phyloP scores from a whole-genome alignment of 164 flowering plant species.

The Sedum album region DNA sequence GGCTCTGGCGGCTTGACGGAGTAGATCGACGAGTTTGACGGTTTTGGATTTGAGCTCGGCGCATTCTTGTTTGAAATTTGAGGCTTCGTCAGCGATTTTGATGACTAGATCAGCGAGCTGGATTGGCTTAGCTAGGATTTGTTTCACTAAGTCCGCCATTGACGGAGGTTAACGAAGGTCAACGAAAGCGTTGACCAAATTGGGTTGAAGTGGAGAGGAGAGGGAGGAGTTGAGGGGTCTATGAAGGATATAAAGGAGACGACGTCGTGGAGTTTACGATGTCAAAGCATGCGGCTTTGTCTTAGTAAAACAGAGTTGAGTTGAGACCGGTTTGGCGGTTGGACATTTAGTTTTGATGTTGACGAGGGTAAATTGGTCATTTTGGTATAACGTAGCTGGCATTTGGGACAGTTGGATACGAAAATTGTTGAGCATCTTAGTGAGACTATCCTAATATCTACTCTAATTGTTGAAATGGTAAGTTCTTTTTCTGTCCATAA shows the following conservation, averaged over 20 bases:
- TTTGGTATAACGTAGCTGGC: no score
- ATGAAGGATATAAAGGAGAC: not conserved
- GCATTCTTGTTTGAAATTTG: not conserved
- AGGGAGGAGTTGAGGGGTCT: not conserved
- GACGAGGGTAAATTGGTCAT: no score
- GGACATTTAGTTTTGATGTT: no score
- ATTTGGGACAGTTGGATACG: no score
- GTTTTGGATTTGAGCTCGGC: conserved; percentile 1
- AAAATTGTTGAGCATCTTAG: no score
- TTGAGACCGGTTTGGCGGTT: no score
- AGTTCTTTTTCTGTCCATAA: no score
- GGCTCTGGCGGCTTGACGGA: conserved; percentile 6
- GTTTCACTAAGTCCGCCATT: conserved; percentile 3
- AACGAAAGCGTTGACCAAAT: not conserved
- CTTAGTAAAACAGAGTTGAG: no score
- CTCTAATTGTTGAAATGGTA: no score
- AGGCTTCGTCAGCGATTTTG: conserved; percentile 1
- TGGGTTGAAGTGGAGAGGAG: not conserved
- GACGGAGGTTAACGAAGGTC: not conserved
- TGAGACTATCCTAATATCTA: no score
- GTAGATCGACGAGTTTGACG: conserved; percentile 3
- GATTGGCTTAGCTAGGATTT: not conserved
- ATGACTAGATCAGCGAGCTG: not conserved
- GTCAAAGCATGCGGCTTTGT: not conserved
- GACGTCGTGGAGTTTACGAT: not conserved